Conservation (phyloP, 164 flowering plant genomes). For the Vitis riparia region DNA sequence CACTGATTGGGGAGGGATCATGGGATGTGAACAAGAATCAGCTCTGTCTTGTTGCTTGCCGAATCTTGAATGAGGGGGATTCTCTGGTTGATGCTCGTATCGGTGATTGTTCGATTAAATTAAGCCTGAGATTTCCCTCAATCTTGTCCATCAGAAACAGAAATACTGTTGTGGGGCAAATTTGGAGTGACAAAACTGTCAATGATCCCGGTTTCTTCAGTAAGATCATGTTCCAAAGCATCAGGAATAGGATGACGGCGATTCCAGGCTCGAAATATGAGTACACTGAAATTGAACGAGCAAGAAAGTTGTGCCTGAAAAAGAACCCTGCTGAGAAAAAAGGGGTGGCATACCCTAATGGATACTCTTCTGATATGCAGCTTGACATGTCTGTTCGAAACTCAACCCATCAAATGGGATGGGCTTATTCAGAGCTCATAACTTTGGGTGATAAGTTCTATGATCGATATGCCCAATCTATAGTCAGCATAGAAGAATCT, state of each 20-base stretch:
- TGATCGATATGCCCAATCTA: neutral
- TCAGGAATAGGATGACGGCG: neutral
- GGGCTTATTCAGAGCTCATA: conserved; percentile 41
- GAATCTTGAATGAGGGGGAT: conserved; percentile 23
- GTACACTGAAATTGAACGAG: conserved; percentile 41
- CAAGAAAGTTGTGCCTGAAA: conserved; percentile 29
- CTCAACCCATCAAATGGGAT: conserved; percentile 7
- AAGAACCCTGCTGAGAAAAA: conserved; percentile 17
- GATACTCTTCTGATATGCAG: conserved; percentile 41
- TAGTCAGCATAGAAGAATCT: neutral
- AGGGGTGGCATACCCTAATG: conserved; percentile 39
- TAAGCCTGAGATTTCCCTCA: conserved; percentile 43
- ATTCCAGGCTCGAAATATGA: conserved; percentile 38
- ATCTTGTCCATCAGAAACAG: conserved; percentile 38
- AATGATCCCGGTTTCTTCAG: conserved; percentile 49
- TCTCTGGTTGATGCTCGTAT: conserved; percentile 32
- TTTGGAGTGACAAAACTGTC: conserved; percentile 48
- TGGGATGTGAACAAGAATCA: conserved; percentile 49
- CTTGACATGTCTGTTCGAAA: conserved; percentile 36
- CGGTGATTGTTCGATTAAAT: conserved; percentile 58
- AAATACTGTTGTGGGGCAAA: conserved; percentile 35
- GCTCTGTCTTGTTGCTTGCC: conserved; percentile 45
- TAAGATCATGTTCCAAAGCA: conserved; percentile 24
- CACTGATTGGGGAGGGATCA: conserved; percentile 55
- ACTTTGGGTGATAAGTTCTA: conserved; percentile 35